phyloP scores from a whole-genome alignment of 352 stramenopile species.

The Globisporangium ultimum region DNA sequence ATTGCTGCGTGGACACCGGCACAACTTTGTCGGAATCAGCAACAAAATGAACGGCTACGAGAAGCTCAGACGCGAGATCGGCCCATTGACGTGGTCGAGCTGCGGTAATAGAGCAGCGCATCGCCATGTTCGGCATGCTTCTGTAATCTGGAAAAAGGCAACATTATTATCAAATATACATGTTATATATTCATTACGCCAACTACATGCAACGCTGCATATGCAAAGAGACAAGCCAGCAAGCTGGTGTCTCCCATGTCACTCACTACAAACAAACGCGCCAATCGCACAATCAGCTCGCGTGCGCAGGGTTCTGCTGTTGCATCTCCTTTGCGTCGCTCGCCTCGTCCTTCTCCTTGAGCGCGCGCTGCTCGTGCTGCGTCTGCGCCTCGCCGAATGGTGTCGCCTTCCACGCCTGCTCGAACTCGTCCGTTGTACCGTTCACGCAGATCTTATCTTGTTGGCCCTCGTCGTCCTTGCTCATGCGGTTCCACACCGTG shows the following conservation, averaged over 20 bases:
- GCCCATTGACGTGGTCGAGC: too few species aligned
- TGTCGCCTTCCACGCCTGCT: slow-evolving; percentile 44
- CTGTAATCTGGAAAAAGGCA: too few species aligned
- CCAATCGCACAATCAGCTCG: background rate
- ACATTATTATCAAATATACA: too few species aligned
- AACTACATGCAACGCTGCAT: too few species aligned
- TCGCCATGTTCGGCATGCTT: too few species aligned
- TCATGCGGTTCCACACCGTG: slow-evolving; percentile 28
- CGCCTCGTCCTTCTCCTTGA: background rate
- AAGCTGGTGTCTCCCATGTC: background rate
- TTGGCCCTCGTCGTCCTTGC: slow-evolving; percentile 27
- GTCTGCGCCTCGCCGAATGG: slow-evolving; percentile 36
- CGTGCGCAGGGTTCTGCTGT: background rate
- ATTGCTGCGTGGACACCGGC: too few species aligned
- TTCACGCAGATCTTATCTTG: slow-evolving; percentile 31
- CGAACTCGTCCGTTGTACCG: slow-evolving; percentile 45
- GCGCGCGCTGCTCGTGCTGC: background rate
- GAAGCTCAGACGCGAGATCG: too few species aligned
- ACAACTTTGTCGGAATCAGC: too few species aligned
- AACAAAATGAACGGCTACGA: too few species aligned
- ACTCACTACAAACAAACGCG: background rate
- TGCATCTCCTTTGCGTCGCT: background rate
- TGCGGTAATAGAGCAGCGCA: too few species aligned
- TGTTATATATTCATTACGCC: too few species aligned
- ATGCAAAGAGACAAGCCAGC: too few species aligned